phyloP scores from a whole-genome alignment of 495 filamentous ascomycete species.

The Penicillium maclennaniae region DNA sequence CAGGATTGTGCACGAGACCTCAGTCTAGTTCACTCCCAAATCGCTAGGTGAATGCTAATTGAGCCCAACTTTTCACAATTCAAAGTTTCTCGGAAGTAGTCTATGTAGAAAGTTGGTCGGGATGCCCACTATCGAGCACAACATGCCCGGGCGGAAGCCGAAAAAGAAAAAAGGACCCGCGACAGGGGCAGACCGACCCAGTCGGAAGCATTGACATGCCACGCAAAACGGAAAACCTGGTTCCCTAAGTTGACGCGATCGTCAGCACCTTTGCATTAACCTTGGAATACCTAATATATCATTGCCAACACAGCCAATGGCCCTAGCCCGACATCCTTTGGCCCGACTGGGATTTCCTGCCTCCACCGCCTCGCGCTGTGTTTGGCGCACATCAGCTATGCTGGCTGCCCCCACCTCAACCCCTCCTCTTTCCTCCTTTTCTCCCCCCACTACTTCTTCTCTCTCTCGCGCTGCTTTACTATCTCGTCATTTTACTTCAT shows the following conservation, averaged over 20 bases:
- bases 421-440: conserved; percentile 36
- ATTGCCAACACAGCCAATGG: conserved; percentile 19
- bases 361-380: conserved; percentile 40
- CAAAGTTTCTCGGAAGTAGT: background rate
- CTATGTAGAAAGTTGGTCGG: background rate
- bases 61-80: background rate
- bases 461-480: conserved; percentile 33
- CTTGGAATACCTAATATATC: background rate
- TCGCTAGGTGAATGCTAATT: no score
- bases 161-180: conserved; percentile 1
- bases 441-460: conserved; percentile 29
- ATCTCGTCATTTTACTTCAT: conserved; percentile 27
- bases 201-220: background rate
- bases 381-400: conserved; percentile 39
- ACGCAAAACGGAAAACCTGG: background rate
- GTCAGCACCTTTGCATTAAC: background rate
- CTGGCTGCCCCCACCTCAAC: conserved; percentile 44
- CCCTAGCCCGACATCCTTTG: conserved; percentile 30
- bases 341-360: conserved; percentile 33
- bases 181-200: conserved; percentile 1
- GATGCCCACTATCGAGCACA: background rate
- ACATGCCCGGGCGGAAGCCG: background rate
- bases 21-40: background rate
- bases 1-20: conserved; percentile 4
- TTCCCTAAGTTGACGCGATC: background rate